A percentile compares a stretch with the other conserved stretches of the same genome.
Evolutionary conservation across 2,329 filamentous ascomycete species (phyloP).

Genomic region (Pseudogymnoascus sp.): DNA sequence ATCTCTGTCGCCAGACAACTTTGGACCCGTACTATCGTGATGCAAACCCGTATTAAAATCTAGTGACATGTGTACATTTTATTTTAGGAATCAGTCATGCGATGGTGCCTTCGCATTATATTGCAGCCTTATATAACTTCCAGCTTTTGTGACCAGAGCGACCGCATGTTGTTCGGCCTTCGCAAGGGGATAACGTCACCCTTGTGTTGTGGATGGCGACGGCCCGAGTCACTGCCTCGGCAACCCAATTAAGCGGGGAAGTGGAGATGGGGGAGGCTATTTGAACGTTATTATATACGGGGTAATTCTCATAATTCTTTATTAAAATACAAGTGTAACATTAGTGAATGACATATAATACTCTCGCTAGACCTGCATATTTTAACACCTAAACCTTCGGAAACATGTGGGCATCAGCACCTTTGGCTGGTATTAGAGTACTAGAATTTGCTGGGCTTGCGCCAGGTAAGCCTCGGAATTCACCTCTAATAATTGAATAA

Average conservation of each 20-base stretch:
- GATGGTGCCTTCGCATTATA: neutral
- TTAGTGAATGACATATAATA: neutral
- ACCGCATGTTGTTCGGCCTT: neutral
- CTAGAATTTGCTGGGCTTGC: constrained; percentile 59
- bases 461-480: constrained; percentile 36
- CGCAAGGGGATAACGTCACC: neutral
- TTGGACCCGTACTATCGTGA: neutral
- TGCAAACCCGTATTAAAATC: neutral
- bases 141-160: neutral
- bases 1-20: neutral
- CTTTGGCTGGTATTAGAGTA: constrained; percentile 51
- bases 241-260: neutral
- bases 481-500: neutral
- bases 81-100: neutral
- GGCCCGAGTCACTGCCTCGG: neutral
- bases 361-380: neutral
- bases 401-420: constrained; percentile 28
- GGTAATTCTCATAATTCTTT: neutral
- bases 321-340: neutral
- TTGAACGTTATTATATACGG: neutral
- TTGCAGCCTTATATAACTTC: neutral
- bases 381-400: neutral
- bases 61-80: neutral
- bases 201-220: neutral
- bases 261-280: neutral